Evolutionary conservation across 2,329 filamentous ascomycete species (phyloP).

Genomic region (Diaporthe sp.): DNA sequence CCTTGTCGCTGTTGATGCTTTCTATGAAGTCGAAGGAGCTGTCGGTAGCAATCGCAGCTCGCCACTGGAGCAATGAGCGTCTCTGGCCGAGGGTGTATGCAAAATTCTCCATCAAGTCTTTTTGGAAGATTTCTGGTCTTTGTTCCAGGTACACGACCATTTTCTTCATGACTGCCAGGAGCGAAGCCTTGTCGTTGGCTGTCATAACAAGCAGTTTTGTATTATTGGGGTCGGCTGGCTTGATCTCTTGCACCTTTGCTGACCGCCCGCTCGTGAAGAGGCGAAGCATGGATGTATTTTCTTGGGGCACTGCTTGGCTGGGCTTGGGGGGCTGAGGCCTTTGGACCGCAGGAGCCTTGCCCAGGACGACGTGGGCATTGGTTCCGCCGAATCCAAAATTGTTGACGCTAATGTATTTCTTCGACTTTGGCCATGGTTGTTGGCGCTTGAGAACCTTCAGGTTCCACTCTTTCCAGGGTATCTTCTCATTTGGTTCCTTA

Average conservation of each 20-base stretch:
- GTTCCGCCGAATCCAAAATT: slow-evolving; percentile 62
- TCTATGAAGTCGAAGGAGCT: slow-evolving; percentile 60
- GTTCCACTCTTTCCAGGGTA: slow-evolving; percentile 63
- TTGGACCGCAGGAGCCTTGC: slow-evolving; percentile 52
- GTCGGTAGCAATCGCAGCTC: slow-evolving; percentile 57
- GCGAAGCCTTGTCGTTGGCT: slow-evolving; percentile 54
- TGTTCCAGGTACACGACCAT: slow-evolving; percentile 57
- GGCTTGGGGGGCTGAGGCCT: slow-evolving; percentile 42
- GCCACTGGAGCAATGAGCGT: slow-evolving; percentile 39
- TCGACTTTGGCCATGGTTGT: slow-evolving; percentile 60
- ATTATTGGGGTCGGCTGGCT: slow-evolving; percentile 36
- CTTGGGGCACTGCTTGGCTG: slow-evolving; percentile 41
- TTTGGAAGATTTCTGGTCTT: slow-evolving; percentile 57
- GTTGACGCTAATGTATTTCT: slow-evolving; percentile 64
- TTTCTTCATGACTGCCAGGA: slow-evolving; percentile 54
- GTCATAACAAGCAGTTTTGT: slow-evolving; percentile 58
- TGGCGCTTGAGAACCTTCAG: slow-evolving; percentile 59
- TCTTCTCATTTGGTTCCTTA: slow-evolving; percentile 61
- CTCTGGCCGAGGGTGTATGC: slow-evolving; percentile 58
- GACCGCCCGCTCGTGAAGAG: neutral
- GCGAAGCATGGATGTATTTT: slow-evolving; percentile 45
- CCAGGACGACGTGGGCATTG: slow-evolving; percentile 59
- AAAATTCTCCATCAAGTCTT: slow-evolving; percentile 58
- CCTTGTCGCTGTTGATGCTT: slow-evolving; percentile 54
- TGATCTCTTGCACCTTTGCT: slow-evolving; percentile 42